Percentiles rank a stretch among this genome's conserved stretches.
Evolutionary conservation across 2,329 filamentous ascomycete genomes (phyloP).

Genomic region (Phoma sp.): DNA sequence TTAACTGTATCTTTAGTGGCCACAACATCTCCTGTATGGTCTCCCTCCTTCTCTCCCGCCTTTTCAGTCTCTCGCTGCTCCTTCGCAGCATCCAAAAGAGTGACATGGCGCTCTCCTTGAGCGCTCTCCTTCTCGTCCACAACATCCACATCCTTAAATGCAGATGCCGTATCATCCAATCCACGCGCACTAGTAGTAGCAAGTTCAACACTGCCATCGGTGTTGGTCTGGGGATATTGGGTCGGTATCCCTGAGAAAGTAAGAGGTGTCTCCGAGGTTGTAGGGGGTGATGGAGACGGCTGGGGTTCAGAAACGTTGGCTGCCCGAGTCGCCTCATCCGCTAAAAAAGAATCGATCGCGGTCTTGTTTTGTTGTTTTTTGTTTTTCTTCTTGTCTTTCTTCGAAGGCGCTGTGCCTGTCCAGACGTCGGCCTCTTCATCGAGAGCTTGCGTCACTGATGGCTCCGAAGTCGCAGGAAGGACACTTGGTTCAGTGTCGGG

Average conservation of each 20-base stretch:
- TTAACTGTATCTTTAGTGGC: neutral
- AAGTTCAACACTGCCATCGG: constrained; percentile 35
- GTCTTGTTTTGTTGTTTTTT: constrained; percentile 27
- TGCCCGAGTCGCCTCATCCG: constrained; percentile 43
- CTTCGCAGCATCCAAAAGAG: constrained; percentile 10
- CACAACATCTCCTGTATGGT: neutral
- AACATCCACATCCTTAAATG: neutral
- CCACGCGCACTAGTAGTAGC: constrained; percentile 18
- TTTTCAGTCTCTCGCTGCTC: constrained; percentile 3
- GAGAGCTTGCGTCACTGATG: constrained; percentile 1
- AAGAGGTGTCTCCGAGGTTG: constrained; percentile 39
- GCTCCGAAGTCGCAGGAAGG: neutral
- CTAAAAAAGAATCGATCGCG: constrained; percentile 40
- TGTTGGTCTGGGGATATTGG: constrained; percentile 35
- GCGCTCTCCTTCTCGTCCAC: constrained; percentile 8
- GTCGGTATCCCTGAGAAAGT: constrained; percentile 41
- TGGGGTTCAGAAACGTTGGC: constrained; percentile 43
- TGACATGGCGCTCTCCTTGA: constrained; percentile 3
- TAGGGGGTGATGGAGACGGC: constrained; percentile 38
- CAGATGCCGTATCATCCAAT: neutral
- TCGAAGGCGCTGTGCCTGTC: constrained; percentile 9
- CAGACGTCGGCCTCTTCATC: constrained; percentile 19
- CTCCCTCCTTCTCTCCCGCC: neutral
- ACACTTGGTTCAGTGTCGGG: constrained; percentile 3
- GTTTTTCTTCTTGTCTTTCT: constrained; percentile 31